These are phyloP conservation scores for Aspergillus persii DNA, from an alignment of 2,329 filamentous ascomycete species.

Conservation along the genomic window DNA sequence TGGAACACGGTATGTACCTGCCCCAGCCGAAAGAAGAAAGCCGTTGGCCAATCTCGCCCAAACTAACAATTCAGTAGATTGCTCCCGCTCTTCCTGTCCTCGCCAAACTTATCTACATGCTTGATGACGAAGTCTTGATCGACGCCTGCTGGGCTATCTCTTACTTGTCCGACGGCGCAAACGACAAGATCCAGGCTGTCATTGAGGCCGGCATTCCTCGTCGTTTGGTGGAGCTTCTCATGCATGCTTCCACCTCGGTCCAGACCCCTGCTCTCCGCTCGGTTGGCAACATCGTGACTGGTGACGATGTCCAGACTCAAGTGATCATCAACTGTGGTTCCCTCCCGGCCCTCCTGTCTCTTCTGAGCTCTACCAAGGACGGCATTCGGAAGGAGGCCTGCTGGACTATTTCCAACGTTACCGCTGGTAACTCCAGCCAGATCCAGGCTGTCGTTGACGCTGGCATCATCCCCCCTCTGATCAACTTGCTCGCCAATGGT, in stretches of 20 bases:
- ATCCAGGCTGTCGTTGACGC: slow-evolving; percentile 96
- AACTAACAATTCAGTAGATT: slow-evolving; percentile 60
- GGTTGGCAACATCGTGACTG: slow-evolving; percentile 97
- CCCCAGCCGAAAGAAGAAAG: background rate
- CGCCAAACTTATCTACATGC: slow-evolving; percentile 94
- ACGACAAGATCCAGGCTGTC: slow-evolving; percentile 98
- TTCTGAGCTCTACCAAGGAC: slow-evolving; percentile 95
- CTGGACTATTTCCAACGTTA: slow-evolving; percentile 99
- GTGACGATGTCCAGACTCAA: slow-evolving; percentile 97
- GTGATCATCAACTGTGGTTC: slow-evolving; percentile 99
- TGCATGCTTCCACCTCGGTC: slow-evolving; percentile 97
- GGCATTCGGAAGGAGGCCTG: slow-evolving; percentile 99
- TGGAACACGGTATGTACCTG: slow-evolving; percentile 80
- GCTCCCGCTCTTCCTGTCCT: slow-evolving; percentile 90
- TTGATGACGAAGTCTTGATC: slow-evolving; percentile 97
- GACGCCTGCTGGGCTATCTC: slow-evolving; percentile 99
- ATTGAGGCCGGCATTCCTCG: slow-evolving; percentile 98
- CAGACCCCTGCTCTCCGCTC: slow-evolving; percentile 96
- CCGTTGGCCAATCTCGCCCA: background rate
- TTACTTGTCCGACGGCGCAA: slow-evolving; percentile 94
- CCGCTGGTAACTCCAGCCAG: slow-evolving; percentile 94
- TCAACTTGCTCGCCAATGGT: slow-evolving; percentile 92
- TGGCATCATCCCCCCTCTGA: slow-evolving; percentile 93
- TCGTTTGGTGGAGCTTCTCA: slow-evolving; percentile 91
- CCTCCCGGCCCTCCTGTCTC: slow-evolving; percentile 84